These are phyloP conservation scores for Pythium diclinum DNA, from an alignment of 352 stramenopile species.

Conservation along the genomic window DNA sequence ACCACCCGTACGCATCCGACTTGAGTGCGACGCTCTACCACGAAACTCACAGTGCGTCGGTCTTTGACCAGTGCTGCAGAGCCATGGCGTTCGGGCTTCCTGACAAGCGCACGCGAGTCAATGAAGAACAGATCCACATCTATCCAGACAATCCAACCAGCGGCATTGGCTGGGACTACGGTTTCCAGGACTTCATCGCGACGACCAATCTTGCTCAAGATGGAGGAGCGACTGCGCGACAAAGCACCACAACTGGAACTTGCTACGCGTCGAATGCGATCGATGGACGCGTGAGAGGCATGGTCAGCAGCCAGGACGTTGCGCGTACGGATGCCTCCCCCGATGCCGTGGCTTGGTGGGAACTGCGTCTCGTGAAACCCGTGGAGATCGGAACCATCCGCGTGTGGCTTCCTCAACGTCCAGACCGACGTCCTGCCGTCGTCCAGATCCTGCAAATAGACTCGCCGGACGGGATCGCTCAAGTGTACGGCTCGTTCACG, in stretches of 20 bases:
- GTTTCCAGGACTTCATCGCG: constrained; percentile 48
- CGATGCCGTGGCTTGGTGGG: constrained; percentile 57
- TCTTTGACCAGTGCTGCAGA: constrained; percentile 50
- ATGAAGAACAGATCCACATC: constrained; percentile 39
- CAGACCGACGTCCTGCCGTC: constrained; percentile 20
- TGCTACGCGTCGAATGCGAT: constrained; percentile 64
- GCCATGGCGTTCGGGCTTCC: constrained; percentile 44
- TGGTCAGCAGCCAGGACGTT: constrained; percentile 42
- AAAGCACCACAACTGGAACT: constrained; percentile 61
- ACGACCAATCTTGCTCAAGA: constrained; percentile 49
- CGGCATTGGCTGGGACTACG: constrained; percentile 68
- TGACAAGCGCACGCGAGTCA: constrained; percentile 38
- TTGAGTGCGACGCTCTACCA: constrained; percentile 54
- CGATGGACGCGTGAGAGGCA: constrained; percentile 49
- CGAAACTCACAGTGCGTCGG: constrained; percentile 28
- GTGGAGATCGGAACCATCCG: constrained; percentile 54
- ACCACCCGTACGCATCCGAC: constrained; percentile 61
- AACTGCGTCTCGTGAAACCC: constrained; percentile 48
- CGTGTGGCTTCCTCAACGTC: constrained; percentile 40
- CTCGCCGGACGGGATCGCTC: constrained; percentile 29
- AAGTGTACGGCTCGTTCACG: constrained; percentile 44
- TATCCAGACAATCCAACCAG: constrained; percentile 50
- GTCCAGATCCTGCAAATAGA: constrained; percentile 38
- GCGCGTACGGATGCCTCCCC: constrained; percentile 39
- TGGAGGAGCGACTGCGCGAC: constrained; percentile 48